Percentiles rank a stretch among this genome's conserved stretches.
Conservation (phyloP, 176 grass and related monocot genomes). For the Oropetium thomaeum region DNA sequence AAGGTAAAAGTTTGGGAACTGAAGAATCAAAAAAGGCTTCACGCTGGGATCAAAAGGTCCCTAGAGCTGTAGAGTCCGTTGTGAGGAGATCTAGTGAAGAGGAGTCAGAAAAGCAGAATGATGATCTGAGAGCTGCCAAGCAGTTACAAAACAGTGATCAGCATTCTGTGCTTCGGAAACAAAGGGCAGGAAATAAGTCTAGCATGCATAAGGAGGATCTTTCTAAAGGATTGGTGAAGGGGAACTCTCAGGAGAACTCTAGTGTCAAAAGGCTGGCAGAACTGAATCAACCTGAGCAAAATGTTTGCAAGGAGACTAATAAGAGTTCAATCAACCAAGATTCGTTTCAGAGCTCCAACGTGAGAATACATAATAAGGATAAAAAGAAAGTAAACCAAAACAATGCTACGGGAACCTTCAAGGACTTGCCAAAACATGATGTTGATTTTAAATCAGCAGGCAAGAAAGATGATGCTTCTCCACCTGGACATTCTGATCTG, state of each 20-base stretch:
- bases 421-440: conserved; percentile 22
- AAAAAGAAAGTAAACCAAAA: conserved; percentile 24
- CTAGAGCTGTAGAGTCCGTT: conserved; percentile 16
- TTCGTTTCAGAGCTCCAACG: conserved; percentile 22
- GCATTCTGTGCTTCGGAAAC: conserved; percentile 14
- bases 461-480: conserved; percentile 27
- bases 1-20: conserved; percentile 2
- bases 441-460: conserved; percentile 4
- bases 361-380: conserved; percentile 1
- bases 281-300: conserved; percentile 16
- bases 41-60: conserved; percentile 28
- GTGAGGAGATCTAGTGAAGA: conserved; percentile 23
- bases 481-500: conserved; percentile 24
- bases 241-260: conserved; percentile 2
- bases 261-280: conserved; percentile 19
- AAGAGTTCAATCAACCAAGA: conserved; percentile 29
- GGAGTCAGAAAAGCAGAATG: conserved; percentile 17
- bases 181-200: conserved; percentile 7
- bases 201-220: not conserved
- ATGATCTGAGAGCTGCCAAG: conserved; percentile 29
- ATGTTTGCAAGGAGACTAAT: conserved; percentile 24
- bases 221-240: conserved; percentile 22
- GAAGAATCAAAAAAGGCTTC: conserved; percentile 14
- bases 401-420: conserved; percentile 15
- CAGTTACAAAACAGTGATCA: conserved; percentile 28